These are phyloP conservation scores for Pythium biforme DNA, from an alignment of 352 stramenopile genomes.

Conservation along the genomic window DNA sequence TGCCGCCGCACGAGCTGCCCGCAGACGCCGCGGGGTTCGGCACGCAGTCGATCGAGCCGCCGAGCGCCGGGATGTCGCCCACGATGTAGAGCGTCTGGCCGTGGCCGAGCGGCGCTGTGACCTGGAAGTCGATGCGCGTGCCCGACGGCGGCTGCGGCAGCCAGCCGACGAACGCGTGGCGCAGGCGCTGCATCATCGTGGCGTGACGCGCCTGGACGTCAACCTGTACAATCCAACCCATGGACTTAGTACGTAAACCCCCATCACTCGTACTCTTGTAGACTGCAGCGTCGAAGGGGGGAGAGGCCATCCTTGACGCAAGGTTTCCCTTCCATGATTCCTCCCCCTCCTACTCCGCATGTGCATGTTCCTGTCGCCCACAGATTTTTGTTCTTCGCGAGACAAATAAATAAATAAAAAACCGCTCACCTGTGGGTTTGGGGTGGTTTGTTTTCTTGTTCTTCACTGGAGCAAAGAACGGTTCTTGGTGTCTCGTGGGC, in stretches of 20 bases:
- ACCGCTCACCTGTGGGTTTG: conserved; percentile 5
- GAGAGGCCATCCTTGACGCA: neutral
- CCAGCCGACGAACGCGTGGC: conserved; percentile 75
- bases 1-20: conserved; percentile 12
- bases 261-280: neutral
- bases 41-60: conserved; percentile 54
- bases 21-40: conserved; percentile 36
- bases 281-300: neutral
- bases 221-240: conserved; percentile 11
- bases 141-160: conserved; percentile 51
- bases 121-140: conserved; percentile 82
- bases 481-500: neutral
- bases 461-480: neutral
- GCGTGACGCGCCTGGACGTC: neutral
- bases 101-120: conserved; percentile 69
- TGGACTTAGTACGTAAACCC: neutral
- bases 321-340: neutral
- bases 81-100: conserved; percentile 83
- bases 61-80: conserved; percentile 65
- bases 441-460: neutral
- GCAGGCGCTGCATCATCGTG: conserved; percentile 79
- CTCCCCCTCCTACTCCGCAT: neutral
- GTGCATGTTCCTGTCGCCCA: neutral
- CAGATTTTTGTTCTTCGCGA: neutral
- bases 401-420: neutral